phyloP scores from a whole-genome alignment of 75 land plant genomes.

The Cupressus sempervirens region DNA sequence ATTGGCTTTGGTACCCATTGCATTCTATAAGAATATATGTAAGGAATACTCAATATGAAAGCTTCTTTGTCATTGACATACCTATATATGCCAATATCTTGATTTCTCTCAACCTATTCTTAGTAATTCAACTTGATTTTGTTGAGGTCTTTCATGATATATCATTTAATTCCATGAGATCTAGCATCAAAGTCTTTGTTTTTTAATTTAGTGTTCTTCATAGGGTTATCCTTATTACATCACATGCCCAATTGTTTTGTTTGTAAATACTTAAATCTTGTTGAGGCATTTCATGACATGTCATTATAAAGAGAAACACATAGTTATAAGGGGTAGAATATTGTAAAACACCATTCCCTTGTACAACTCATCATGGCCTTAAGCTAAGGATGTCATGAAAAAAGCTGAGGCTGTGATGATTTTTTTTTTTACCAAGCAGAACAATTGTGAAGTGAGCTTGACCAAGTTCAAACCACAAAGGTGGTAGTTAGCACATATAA shows the following conservation, averaged over 20 bases:
- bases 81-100: not conserved
- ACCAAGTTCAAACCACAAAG: too few species aligned
- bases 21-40: not conserved
- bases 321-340: too few species aligned
- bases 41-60: not conserved
- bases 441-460: too few species aligned
- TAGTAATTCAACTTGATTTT: not conserved
- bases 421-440: too few species aligned
- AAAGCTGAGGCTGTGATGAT: too few species aligned
- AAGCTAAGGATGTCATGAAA: too few species aligned
- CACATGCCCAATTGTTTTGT: not conserved
- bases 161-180: not conserved
- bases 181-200: not conserved
- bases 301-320: not conserved
- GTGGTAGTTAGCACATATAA: too few species aligned
- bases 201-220: not conserved
- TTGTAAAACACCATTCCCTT: too few species aligned
- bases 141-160: not conserved
- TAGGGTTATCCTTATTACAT: too few species aligned
- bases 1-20: too few species aligned
- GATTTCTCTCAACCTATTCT: not conserved
- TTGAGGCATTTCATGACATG: not conserved
- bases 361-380: too few species aligned
- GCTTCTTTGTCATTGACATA: not conserved
- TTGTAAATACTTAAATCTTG: not conserved